These are phyloP conservation scores for Lolium multiflorum DNA, from an alignment of 176 grass and related monocot species.

Conservation along the genomic window DNA sequence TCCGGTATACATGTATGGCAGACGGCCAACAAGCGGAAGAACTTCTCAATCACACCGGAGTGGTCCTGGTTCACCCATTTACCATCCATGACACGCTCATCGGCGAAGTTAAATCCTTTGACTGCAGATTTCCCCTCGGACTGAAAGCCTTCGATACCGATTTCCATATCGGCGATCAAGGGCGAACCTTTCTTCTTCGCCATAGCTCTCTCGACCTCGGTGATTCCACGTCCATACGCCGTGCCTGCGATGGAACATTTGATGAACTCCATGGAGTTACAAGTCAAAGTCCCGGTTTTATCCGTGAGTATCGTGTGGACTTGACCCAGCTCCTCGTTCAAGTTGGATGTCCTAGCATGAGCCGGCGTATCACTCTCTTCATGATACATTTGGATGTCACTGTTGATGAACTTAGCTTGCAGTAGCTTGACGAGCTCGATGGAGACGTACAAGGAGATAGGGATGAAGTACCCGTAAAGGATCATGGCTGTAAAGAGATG, in stretches of 20 bases:
- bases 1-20: slow-evolving; percentile 96
- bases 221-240: slow-evolving; percentile 71
- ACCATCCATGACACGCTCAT: slow-evolving; percentile 79
- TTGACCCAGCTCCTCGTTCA: slow-evolving; percentile 94
- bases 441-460: slow-evolving; percentile 93
- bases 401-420: slow-evolving; percentile 85
- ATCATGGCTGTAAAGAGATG: slow-evolving; percentile 89
- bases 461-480: slow-evolving; percentile 91
- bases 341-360: slow-evolving; percentile 83
- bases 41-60: slow-evolving; percentile 57
- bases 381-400: slow-evolving; percentile 87
- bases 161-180: slow-evolving; percentile 40
- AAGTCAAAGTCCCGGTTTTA: slow-evolving; percentile 91
- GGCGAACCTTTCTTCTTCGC: slow-evolving; percentile 58
- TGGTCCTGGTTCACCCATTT: slow-evolving; percentile 68
- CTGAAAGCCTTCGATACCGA: neutral
- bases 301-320: slow-evolving; percentile 91
- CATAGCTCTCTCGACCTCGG: slow-evolving; percentile 85
- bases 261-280: slow-evolving; percentile 98
- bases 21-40: slow-evolving; percentile 70
- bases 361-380: slow-evolving; percentile 79
- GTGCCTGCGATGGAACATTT: slow-evolving; percentile 87
- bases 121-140: slow-evolving; percentile 20
- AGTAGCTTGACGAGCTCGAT: slow-evolving; percentile 94
- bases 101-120: slow-evolving; percentile 91